Conservation (phyloP, 805 yeast species). For the Metschnikowia borealis region DNA sequence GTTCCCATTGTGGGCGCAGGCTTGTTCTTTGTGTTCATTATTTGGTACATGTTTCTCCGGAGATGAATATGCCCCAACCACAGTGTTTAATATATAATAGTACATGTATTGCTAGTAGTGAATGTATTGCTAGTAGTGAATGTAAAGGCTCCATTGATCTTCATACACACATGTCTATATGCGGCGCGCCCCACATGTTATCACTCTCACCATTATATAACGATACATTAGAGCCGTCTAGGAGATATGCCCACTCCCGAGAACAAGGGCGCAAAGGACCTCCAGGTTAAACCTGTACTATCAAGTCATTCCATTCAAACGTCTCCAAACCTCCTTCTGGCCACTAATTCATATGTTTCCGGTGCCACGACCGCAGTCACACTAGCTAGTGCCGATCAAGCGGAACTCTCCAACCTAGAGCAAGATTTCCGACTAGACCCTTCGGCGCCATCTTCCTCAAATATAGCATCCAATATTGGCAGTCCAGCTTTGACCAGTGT, state of each 20-base stretch:
- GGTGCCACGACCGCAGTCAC: constrained; percentile 17
- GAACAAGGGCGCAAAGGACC: not conserved
- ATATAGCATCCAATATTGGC: not conserved
- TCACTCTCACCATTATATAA: not conserved
- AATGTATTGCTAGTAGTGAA: not conserved
- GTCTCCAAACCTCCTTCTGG: constrained; percentile 3
- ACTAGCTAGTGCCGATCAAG: constrained; percentile 14
- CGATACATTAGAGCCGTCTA: not conserved
- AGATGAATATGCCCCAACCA: not conserved
- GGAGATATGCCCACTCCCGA: not conserved
- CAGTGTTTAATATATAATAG: not conserved
- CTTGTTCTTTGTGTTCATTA: constrained; percentile 65
- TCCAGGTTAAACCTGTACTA: not conserved
- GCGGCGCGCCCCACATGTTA: constrained; percentile 4
- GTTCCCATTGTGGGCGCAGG: constrained; percentile 78
- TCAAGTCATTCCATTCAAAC: not conserved
- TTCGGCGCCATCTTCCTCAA: constrained; percentile 3
- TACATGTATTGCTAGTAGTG: not conserved
- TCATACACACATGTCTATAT: not conserved
- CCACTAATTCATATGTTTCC: constrained; percentile 6
- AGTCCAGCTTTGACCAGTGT: constrained; percentile 8
- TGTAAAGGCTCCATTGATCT: not conserved
- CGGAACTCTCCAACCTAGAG: constrained; percentile 8
- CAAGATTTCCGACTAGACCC: constrained; percentile 1
- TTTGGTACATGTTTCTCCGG: constrained; percentile 74